phyloP scores from a whole-genome alignment of 1,139 yeast species.

The Debaryomycetaceae sp. region DNA sequence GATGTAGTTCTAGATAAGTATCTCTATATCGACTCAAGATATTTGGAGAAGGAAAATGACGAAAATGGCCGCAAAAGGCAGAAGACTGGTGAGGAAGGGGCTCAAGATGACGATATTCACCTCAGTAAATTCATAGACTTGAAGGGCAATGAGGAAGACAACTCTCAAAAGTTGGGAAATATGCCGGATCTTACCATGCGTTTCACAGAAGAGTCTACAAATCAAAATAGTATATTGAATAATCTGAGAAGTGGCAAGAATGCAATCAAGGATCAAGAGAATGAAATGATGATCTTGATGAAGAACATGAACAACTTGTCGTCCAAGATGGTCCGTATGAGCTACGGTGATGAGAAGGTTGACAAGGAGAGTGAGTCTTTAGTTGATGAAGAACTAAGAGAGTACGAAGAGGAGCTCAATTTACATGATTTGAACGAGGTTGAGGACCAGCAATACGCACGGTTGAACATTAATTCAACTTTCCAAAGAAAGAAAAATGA shows the following conservation, averaged over 20 bases:
- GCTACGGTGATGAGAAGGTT: constrained; percentile 10
- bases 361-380: constrained; percentile 13
- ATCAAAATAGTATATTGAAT: constrained; percentile 3
- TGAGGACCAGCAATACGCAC: constrained; percentile 50
- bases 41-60: constrained; percentile 23
- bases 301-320: constrained; percentile 87
- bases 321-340: constrained; percentile 70
- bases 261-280: constrained; percentile 38
- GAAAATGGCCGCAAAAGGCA: constrained; percentile 8
- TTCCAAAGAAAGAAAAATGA: constrained; percentile 9
- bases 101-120: constrained; percentile 12
- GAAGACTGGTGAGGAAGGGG: constrained; percentile 10
- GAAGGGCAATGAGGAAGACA: constrained; percentile 77
- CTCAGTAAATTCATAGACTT: constrained; percentile 68
- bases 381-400: constrained; percentile 29
- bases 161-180: constrained; percentile 73
- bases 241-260: constrained; percentile 19
- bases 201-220: constrained; percentile 44
- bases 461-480: constrained; percentile 48
- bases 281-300: constrained; percentile 69
- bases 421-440: constrained; percentile 60
- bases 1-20: constrained; percentile 85
- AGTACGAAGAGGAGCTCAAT: constrained; percentile 48
- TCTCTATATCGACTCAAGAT: constrained; percentile 53
- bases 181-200: constrained; percentile 89